Evolutionary conservation across 306 rosid species (phyloP).

Genomic region (Sicyos edulis): DNA sequence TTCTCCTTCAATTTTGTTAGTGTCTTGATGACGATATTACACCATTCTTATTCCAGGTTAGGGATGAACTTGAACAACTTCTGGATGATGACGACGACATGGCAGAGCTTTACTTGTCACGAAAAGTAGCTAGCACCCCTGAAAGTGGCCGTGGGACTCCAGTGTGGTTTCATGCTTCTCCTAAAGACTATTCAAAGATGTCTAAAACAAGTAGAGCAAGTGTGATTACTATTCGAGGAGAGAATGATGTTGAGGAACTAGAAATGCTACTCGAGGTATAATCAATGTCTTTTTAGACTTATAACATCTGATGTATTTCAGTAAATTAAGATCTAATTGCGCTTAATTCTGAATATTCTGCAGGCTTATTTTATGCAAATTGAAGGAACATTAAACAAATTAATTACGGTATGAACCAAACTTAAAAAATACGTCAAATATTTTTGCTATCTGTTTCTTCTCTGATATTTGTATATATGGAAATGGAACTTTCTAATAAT

Average conservation of each 20-base stretch:
- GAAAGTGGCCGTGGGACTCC: slow-evolving; percentile 55
- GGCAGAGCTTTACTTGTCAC: slow-evolving; percentile 93
- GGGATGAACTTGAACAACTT: slow-evolving; percentile 93
- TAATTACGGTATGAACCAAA: slow-evolving; percentile 47
- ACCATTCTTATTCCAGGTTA: slow-evolving; percentile 35
- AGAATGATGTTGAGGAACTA: slow-evolving; percentile 77
- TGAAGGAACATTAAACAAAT: slow-evolving; percentile 66
- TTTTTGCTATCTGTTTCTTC: slow-evolving; percentile 3
- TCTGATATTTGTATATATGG: slow-evolving; percentile 30
- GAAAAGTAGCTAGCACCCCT: slow-evolving; percentile 73
- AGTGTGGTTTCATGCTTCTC: slow-evolving; percentile 47
- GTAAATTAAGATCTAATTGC: slow-evolving; percentile 20
- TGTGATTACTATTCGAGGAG: slow-evolving; percentile 42
- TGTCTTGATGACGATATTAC: neutral
- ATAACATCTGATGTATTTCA: neutral
- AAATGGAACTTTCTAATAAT: slow-evolving; percentile 2
- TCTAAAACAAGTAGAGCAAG: slow-evolving; percentile 83
- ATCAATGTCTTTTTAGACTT: slow-evolving; percentile 1
- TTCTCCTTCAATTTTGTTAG: neutral
- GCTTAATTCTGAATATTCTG: slow-evolving; percentile 23
- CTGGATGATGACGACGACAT: slow-evolving; percentile 92
- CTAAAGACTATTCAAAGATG: slow-evolving; percentile 56
- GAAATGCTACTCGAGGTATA: slow-evolving; percentile 80
- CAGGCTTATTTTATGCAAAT: slow-evolving; percentile 87
- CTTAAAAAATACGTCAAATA: neutral